Evolutionary conservation across 2,329 filamentous ascomycete genomes (phyloP), one percentile per base, ranked within the genome.

Genomic region (Exophiala bonariae): DNA sequence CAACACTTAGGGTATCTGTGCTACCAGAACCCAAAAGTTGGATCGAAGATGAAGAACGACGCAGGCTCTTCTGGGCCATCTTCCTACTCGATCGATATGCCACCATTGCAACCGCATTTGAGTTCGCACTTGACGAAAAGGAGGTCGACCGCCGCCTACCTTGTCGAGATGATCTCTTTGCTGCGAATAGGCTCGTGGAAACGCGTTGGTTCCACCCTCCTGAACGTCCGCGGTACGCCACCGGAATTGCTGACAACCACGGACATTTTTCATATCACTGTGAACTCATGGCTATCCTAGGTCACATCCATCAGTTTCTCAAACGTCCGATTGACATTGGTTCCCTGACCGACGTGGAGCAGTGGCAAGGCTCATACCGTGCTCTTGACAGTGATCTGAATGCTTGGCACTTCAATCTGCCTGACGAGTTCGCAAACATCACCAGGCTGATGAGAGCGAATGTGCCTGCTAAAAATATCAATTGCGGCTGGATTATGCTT

Each of bases 61-160:
- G 91, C 20, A 78, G 91, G 19, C 73, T 96, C 1, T 95, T 96
- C 66, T 96, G 91, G 91, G 92, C 95, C 83, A 84, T 95, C 9
- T 96, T 95, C 62, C 71, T 96, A 10, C 76, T 96, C 4, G 91
- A 96, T 64, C 80, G 91, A 40, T 96, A 95, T 63, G 89, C 89
- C 1, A 96, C 90, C 1, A 85, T 96, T 46, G 86, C 89, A 1
- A 96, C 91, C 0, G 89, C 91, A 0, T 96, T 96, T 58, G 89
- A 96, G 59, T 95, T 96, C 63, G 88, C 89, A 1, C 71, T 96
- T 14, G 85, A 92, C 57, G 89, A 96, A 61, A 88, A 86, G 62
- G 90, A 96, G 61, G 92, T 96, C 35, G 90, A 96, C 63, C 81
- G 91, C 18, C 87, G 82, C 40, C 72, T 96, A 6, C 91, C 91